Percentiles rank a stretch among this genome's conserved stretches.
phyloP scores from a whole-genome alignment of 768 basidiomycete genomes.

The Candolleomyces eurysporus region DNA sequence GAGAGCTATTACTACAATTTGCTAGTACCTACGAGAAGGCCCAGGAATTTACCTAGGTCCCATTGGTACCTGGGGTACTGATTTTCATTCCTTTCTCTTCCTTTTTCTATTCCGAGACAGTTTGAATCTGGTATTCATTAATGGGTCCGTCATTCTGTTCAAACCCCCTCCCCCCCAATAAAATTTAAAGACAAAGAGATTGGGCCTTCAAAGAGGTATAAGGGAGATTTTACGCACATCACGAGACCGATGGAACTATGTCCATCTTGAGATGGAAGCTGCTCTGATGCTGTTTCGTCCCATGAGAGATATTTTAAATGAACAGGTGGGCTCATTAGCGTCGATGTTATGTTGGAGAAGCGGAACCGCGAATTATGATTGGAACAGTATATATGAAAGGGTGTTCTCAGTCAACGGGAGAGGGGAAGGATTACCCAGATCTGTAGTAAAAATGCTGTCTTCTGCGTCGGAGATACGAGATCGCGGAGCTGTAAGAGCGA shows the following conservation, averaged over 20 bases:
- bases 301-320: constrained; percentile 41
- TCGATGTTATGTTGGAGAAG: constrained; percentile 71
- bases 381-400: background rate
- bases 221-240: constrained; percentile 48
- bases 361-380: constrained; percentile 74
- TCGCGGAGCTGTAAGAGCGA: constrained; percentile 60
- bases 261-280: constrained; percentile 33
- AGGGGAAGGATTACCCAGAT: constrained; percentile 62
- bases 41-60: too few relatives aligned
- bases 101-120: too few relatives aligned
- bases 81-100: too few relatives aligned
- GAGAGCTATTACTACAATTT: too few relatives aligned
- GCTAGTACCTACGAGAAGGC: too few relatives aligned
- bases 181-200: too few relatives aligned
- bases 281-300: constrained; percentile 58
- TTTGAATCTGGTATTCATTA: too few relatives aligned
- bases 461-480: constrained; percentile 25
- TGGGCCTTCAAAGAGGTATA: background rate
- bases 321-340: constrained; percentile 38
- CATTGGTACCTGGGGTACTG: too few relatives aligned
- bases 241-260: constrained; percentile 52
- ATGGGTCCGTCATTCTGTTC: constrained; percentile 83
- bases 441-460: constrained; percentile 48
- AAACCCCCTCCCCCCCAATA: too few relatives aligned
- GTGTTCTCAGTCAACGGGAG: background rate